Evolutionary conservation across 169 alveolate species (phyloP).

Genomic region (Plasmodium knowlesi): DNA sequence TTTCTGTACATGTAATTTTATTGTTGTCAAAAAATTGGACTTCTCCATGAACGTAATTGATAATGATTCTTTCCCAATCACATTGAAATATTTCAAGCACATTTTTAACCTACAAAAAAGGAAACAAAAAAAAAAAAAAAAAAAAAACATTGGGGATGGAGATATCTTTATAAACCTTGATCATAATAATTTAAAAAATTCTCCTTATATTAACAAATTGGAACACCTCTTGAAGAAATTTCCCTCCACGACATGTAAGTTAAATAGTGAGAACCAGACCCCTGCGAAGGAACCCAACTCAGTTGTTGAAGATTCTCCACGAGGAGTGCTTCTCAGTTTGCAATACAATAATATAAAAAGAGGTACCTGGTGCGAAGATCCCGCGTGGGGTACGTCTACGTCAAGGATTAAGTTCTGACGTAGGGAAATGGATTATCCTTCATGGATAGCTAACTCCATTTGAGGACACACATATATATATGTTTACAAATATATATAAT

Average conservation of each 20-base stretch:
- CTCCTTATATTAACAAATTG: slow-evolving; percentile 40
- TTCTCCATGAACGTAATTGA: slow-evolving; percentile 66
- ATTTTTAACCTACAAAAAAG: slow-evolving; percentile 20
- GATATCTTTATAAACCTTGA: slow-evolving; percentile 40
- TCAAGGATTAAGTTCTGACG: slow-evolving; percentile 16
- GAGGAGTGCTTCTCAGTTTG: slow-evolving; percentile 17
- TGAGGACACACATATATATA: not conserved
- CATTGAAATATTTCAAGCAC: slow-evolving; percentile 56
- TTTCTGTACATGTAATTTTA: slow-evolving; percentile 57
- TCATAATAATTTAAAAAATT: slow-evolving; percentile 61
- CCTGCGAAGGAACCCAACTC: not conserved
- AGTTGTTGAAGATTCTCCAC: not conserved
- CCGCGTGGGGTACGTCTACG: not conserved
- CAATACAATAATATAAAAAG: slow-evolving; percentile 65
- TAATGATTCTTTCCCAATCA: slow-evolving; percentile 38
- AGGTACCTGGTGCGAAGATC: not conserved
- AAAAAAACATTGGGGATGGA: slow-evolving; percentile 6
- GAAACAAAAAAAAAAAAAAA: not conserved
- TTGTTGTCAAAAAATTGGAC: slow-evolving; percentile 30
- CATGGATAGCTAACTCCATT: not conserved
- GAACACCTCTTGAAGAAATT: slow-evolving; percentile 13
- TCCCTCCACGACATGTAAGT: not conserved
- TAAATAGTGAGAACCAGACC: not conserved
- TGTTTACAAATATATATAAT: too few relatives aligned
- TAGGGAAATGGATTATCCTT: not conserved